Evolutionary conservation across 345 rosid genomes (phyloP).

Genomic region (Cardamine resedifolia): DNA sequence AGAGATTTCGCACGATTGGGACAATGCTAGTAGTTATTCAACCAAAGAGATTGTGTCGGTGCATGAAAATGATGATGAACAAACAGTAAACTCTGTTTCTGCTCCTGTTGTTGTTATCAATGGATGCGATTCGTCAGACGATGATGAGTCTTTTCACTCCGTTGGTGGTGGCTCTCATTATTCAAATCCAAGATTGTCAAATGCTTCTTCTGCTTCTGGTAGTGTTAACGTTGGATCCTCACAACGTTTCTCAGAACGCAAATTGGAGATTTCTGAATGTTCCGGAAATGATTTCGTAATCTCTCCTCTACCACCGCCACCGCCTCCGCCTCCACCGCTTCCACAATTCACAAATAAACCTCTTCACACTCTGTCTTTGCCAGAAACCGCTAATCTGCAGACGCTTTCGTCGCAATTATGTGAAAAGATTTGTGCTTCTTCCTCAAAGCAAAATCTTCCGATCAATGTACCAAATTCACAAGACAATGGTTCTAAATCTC

Average conservation of each 20-base stretch:
- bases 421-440: constrained; percentile 30
- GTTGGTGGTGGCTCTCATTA: constrained; percentile 57
- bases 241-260: constrained; percentile 39
- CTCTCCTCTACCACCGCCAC: constrained; percentile 42
- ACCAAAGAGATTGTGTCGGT: constrained; percentile 67
- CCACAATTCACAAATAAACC: constrained; percentile 31
- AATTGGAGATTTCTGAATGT: constrained; percentile 31
- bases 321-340: constrained; percentile 50
- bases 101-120: constrained; percentile 38
- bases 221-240: constrained; percentile 41
- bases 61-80: constrained; percentile 47
- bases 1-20: constrained; percentile 42
- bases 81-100: constrained; percentile 34
- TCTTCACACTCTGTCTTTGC: constrained; percentile 2
- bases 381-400: constrained; percentile 1
- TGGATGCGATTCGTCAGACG: constrained; percentile 60
- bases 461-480: constrained; percentile 23
- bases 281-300: constrained; percentile 15
- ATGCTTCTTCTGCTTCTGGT: constrained; percentile 54
- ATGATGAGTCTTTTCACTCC: constrained; percentile 89
- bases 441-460: constrained; percentile 6
- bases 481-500: constrained; percentile 36
- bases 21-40: constrained; percentile 54
- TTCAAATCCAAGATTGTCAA: constrained; percentile 62
- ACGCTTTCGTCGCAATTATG: constrained; percentile 34